Base-by-base conservation (phyloP, 2,329 filamentous ascomycete species). In the Passalora sequoiae region DNA sequence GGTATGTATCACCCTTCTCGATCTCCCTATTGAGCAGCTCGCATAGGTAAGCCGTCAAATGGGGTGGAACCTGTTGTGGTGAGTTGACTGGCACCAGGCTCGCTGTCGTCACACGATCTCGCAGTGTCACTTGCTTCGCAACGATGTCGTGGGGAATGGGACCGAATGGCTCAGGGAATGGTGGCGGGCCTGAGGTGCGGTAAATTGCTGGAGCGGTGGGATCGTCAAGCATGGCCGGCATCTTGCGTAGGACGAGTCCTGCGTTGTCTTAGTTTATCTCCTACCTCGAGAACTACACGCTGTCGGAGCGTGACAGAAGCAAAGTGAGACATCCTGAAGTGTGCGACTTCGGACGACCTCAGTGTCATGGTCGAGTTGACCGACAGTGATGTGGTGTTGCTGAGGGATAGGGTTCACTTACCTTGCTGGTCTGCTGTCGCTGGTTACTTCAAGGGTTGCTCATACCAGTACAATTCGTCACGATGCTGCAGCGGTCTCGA, bases 11-110 rank as follows among this genome's bases (percentile, higher is more conserved):
- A 44, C 89, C 89, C 65, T 87, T 86, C 60, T 92, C 86, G 59
- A 95, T 92, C 66, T 94, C 89, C 66, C 86, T 84, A 64, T 89
- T 91, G 57, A 94, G 76, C 68, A 92, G 84, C 60, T 88, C 84
- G 56, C 79, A 85, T 35, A 95, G 78, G 60, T 94, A 92, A 28
- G 75, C 75, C 25, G 91, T 72, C 45, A 95, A 72, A 5, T 83
- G 82, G 28, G 73, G 70, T 2, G 89, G 89, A n/a, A 94, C 82
- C 60, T 89, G 79, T 44, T 80, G 72, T 13, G 78, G 77, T n/a
- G 84, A 84, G 13, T 80, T 81, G 65, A 94, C 89, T 7, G 89
- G 89, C 38, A 94, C 77, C 32, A 94, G 74, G 1, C 87, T 94
- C 6, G 88, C 89, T 37, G 84, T 80, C 0, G 88, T 94, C 54